phyloP scores from a whole-genome alignment of 2,329 filamentous ascomycete species.

The Karstenula rhodostoma region DNA sequence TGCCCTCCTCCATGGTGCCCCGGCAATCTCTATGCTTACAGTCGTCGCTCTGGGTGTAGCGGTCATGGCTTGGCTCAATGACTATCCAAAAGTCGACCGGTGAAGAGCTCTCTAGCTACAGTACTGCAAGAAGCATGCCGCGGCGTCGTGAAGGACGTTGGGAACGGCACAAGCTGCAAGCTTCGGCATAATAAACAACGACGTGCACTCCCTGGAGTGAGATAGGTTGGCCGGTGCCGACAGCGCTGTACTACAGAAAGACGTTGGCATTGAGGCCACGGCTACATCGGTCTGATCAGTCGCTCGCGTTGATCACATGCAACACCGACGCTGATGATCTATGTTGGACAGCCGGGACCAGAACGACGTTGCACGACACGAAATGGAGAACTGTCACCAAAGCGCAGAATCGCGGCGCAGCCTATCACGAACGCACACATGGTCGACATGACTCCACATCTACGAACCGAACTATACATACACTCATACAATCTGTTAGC shows the following conservation, averaged over 20 bases:
- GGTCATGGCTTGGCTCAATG: conserved; percentile 53
- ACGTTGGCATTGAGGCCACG: not conserved
- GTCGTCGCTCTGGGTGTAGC: conserved; percentile 52
- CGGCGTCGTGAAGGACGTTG: not conserved
- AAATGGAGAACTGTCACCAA: not conserved
- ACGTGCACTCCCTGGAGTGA: not conserved
- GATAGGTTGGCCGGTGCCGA: not conserved
- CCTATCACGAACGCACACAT: conserved; percentile 13
- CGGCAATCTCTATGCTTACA: conserved; percentile 48
- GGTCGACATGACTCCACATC: conserved; percentile 7
- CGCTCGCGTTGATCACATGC: not conserved
- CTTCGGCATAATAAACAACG: not conserved
- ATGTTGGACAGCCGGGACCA: not conserved
- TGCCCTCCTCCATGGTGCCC: conserved; percentile 45
- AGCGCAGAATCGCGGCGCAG: conserved; percentile 2
- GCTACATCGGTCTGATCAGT: not conserved
- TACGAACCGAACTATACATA: conserved; percentile 5
- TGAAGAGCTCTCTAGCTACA: conserved; percentile 36
- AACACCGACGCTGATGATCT: conserved; percentile 3
- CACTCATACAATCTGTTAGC: conserved; percentile 6
- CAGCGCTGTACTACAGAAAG: not conserved
- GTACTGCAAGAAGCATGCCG: conserved; percentile 4
- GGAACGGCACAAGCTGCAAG: not conserved
- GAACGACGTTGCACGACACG: conserved; percentile 9
- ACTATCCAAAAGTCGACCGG: conserved; percentile 56